Percentiles rank a stretch among this genome's conserved stretches.
Evolutionary conservation across 2,329 filamentous ascomycete genomes (phyloP).

Genomic region (Ustilaginoidea virens): DNA sequence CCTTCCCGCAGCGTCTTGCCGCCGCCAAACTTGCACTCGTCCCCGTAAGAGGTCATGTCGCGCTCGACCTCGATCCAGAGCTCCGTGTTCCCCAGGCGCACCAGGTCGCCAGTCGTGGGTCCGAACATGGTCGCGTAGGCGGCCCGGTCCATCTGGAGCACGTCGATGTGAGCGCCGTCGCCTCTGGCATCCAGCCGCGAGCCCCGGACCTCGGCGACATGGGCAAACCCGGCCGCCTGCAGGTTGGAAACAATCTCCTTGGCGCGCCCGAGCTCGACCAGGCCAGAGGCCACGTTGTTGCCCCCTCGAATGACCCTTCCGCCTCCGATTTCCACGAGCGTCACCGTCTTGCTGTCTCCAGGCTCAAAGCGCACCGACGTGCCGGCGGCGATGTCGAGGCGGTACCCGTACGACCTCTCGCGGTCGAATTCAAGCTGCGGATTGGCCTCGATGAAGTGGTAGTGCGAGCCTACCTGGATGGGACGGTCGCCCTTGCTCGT

Average conservation of each 20-base stretch:
- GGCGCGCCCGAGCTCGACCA: constrained; percentile 46
- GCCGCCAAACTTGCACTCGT: constrained; percentile 90
- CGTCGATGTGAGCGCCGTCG: constrained; percentile 37
- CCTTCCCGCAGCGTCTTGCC: constrained; percentile 89
- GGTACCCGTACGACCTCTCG: constrained; percentile 63
- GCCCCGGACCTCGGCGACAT: constrained; percentile 39
- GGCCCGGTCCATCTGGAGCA: constrained; percentile 57
- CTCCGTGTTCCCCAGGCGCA: constrained; percentile 69
- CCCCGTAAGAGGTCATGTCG: constrained; percentile 71
- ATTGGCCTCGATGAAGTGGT: constrained; percentile 94
- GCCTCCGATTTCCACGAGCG: constrained; percentile 76
- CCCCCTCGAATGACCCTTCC: constrained; percentile 68
- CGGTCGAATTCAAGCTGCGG: constrained; percentile 82
- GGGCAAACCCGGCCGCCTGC: constrained; percentile 61
- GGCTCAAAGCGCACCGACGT: constrained; percentile 91
- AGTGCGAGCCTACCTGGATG: constrained; percentile 87
- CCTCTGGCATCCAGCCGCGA: too few species aligned
- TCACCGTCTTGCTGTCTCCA: constrained; percentile 81
- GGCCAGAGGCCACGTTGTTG: constrained; percentile 62
- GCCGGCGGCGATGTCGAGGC: constrained; percentile 79
- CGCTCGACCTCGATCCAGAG: constrained; percentile 84
- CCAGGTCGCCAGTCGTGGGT: constrained; percentile 74
- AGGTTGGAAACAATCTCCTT: constrained; percentile 53
- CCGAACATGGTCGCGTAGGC: constrained; percentile 85
- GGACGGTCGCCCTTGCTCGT: constrained; percentile 80